A percentile compares a stretch with the other conserved stretches of the same genome.
Evolutionary conservation across 805 yeast genomes (phyloP).

Genomic region (Tetrapisispora fleetii): DNA sequence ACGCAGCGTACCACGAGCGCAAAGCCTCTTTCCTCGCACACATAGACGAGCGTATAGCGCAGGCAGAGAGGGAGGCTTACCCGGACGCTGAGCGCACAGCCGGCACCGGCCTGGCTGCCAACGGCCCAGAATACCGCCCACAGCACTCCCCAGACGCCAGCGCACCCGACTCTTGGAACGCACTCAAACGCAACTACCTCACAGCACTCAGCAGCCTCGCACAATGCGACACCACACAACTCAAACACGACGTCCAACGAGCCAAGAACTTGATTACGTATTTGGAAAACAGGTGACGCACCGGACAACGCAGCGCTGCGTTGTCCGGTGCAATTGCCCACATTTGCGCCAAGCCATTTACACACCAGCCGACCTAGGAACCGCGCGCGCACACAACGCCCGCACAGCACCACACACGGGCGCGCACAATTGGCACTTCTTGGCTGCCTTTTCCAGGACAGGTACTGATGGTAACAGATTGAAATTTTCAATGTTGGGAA

Average conservation of each 20-base stretch:
- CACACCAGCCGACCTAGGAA: background rate
- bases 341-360: background rate
- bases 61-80: background rate
- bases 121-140: background rate
- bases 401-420: no score
- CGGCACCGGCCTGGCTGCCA: background rate
- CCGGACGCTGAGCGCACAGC: no score
- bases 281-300: slow-evolving; percentile 6
- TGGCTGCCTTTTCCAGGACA: no score
- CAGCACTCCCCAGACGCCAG: background rate
- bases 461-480: no score
- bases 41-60: slow-evolving; percentile 11
- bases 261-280: slow-evolving; percentile 21
- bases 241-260: slow-evolving; percentile 21
- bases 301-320: no score
- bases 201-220: slow-evolving; percentile 8
- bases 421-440: background rate
- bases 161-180: background rate
- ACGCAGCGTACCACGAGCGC: slow-evolving; percentile 27
- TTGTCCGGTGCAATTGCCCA: no score
- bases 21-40: slow-evolving; percentile 24
- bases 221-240: slow-evolving; percentile 8
- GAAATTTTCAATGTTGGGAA: no score
- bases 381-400: no score
- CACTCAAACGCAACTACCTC: slow-evolving; percentile 4